phyloP scores from a whole-genome alignment of 345 rosid species.

The Citrus inodora region DNA sequence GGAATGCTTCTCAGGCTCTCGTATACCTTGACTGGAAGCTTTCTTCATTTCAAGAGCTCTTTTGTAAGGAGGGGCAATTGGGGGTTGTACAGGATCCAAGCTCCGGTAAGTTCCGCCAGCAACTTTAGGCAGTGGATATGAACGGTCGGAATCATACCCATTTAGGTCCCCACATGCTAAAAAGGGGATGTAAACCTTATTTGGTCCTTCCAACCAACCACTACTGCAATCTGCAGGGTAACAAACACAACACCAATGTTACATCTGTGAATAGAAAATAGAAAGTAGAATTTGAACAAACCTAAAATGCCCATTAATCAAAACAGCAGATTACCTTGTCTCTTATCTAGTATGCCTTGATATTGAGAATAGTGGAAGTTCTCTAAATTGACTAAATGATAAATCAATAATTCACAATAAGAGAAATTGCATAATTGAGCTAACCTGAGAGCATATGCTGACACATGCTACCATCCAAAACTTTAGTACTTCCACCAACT shows the following conservation, averaged over 20 bases:
- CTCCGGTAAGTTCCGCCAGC: constrained; percentile 75
- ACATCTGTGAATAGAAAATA: neutral
- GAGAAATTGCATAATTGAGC: neutral
- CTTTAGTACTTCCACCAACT: neutral
- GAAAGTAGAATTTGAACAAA: neutral
- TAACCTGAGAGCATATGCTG: neutral
- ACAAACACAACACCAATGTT: neutral
- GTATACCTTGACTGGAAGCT: constrained; percentile 61
- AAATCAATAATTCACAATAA: neutral
- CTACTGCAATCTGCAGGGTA: constrained; percentile 73
- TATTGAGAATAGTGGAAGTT: neutral
- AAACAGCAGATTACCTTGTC: neutral
- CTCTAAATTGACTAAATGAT: neutral
- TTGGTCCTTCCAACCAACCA: constrained; percentile 89
- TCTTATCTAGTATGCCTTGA: neutral
- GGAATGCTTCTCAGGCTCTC: constrained; percentile 41
- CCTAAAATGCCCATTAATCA: neutral
- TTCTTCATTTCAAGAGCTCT: constrained; percentile 91
- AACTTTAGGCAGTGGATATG: constrained; percentile 79
- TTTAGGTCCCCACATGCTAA: constrained; percentile 86
- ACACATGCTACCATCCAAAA: neutral
- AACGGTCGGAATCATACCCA: constrained; percentile 89
- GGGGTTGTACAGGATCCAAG: constrained; percentile 88
- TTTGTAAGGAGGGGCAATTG: constrained; percentile 89
- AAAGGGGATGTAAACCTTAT: constrained; percentile 88